Percentiles rank a stretch among this genome's conserved stretches.
Conservation (phyloP, 495 filamentous ascomycete genomes). For the Penicillium manginii region DNA sequence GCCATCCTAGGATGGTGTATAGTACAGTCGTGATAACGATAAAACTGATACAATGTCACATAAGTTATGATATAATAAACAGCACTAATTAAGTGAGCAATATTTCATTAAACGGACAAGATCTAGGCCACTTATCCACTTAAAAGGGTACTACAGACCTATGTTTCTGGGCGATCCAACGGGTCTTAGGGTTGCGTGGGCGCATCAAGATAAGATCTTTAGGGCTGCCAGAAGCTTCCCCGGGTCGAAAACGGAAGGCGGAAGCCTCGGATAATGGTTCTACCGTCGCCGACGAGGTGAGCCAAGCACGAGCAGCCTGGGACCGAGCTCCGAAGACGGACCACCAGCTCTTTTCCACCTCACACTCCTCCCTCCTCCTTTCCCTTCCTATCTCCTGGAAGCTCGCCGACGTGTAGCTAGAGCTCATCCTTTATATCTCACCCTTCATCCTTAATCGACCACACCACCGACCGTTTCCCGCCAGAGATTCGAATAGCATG, state of each 20-base stretch:
- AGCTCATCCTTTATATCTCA: slow-evolving; percentile 12
- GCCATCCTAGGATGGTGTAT: no score
- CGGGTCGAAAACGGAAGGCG: slow-evolving; percentile 5
- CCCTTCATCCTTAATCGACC: slow-evolving; percentile 10
- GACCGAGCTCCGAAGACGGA: slow-evolving; percentile 29
- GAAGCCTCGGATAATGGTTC: neutral
- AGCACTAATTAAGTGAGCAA: no score
- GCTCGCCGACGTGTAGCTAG: slow-evolving; percentile 21
- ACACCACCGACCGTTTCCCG: slow-evolving; percentile 2
- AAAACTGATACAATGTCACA: no score
- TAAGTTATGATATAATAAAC: no score
- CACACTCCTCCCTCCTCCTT: slow-evolving; percentile 20
- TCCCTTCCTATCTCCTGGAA: slow-evolving; percentile 17
- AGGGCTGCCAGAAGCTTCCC: slow-evolving; percentile 11
- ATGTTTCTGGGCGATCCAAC: no score
- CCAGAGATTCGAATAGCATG: slow-evolving; percentile 47
- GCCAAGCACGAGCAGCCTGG: neutral
- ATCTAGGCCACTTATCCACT: no score
- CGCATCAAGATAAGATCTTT: slow-evolving; percentile 2
- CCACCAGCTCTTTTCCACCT: slow-evolving; percentile 2
- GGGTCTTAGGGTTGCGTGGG: neutral
- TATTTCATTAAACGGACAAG: no score
- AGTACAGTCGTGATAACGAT: no score
- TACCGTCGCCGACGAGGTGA: slow-evolving; percentile 27
- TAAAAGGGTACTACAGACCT: no score